A percentile compares a stretch with the other conserved stretches of the same genome.
phyloP scores from a whole-genome alignment of 2,329 filamentous ascomycete genomes.

The Botrytis cinerea region DNA sequence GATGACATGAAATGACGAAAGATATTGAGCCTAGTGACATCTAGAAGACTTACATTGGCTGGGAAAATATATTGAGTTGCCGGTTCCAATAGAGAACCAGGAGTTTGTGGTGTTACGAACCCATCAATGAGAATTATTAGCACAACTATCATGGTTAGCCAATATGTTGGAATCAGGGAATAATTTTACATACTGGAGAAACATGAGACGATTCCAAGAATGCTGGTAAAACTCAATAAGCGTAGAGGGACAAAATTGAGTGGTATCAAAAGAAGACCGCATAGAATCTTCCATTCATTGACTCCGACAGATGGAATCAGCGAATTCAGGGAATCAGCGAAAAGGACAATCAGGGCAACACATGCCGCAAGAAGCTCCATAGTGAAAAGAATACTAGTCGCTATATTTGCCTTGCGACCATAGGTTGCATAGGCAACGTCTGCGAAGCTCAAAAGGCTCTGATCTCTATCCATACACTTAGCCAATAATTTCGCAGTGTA shows the following conservation, averaged over 20 bases:
- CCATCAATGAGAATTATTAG: conserved; percentile 81
- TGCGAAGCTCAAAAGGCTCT: conserved; percentile 86
- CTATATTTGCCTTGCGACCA: conserved; percentile 75
- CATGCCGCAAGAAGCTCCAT: conserved; percentile 85
- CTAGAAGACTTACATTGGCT: conserved; percentile 50
- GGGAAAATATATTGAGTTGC: conserved; percentile 81
- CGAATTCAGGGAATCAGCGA: conserved; percentile 82
- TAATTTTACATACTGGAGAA: conserved; percentile 70
- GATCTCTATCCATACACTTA: conserved; percentile 85
- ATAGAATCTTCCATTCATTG: conserved; percentile 81
- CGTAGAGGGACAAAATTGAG: conserved; percentile 83
- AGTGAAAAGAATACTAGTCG: conserved; percentile 83
- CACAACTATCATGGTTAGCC: conserved; percentile 61
- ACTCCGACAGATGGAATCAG: conserved; percentile 72
- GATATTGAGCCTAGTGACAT: neutral
- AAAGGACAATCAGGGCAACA: conserved; percentile 88
- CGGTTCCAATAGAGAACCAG: conserved; percentile 81
- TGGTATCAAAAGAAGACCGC: conserved; percentile 74
- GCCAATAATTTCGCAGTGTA: conserved; percentile 86
- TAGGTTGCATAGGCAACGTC: conserved; percentile 92
- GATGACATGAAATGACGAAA: neutral
- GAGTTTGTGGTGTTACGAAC: conserved; percentile 74
- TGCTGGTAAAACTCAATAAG: conserved; percentile 83
- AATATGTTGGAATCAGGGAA: neutral
- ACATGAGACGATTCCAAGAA: conserved; percentile 88